Base-by-base conservation (phyloP, 495 filamentous ascomycete species). In the Aspergillus ellipticus region DNA sequence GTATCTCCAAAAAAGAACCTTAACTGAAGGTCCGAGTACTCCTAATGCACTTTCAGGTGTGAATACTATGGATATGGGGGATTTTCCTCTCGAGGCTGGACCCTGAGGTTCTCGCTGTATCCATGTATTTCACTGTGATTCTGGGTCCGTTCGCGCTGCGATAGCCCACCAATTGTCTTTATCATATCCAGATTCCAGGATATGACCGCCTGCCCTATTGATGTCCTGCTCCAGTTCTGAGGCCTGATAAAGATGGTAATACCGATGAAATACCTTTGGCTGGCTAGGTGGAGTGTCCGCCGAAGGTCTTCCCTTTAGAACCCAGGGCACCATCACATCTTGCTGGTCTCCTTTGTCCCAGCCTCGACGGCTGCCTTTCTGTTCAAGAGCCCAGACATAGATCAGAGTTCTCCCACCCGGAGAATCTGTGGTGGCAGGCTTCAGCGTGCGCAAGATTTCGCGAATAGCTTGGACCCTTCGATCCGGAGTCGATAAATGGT, bases 111-210 rank as follows among this genome's bases (percentile, higher is more conserved):
- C 24, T 29, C 8, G 41, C 47, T 53, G 55, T 42, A 54, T 33
- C 53, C 29, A 21, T 50, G 41, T 45, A 41, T 46, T 39, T 59
- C 54, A 59, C 31, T 49, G 31, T 49, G 51, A 41, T 56, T 53
- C 41, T 43, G 57, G 42, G 20, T 59, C 51, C 53, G 29, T 55
- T 48, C 70, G 71, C 33, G 67, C 69, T 42, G 79, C 81, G 46
- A 90, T 86, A 31, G 81, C 90, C 93, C 94, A 98, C 94, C 94
- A 97, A 77, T 98, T 98, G 61, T 98, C 94, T 71, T 85, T 94
- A 66, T 98, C 94, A 75, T 97, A 98, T 24, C 94, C 94, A 53
- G 85, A 86, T 58, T 87, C 85, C 41, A 93, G 57, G 16, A 96
- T 83, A 47, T 66, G 68, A 31, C 94, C 94, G 28, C 90, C 92